Evolutionary conservation across 495 filamentous ascomycete species (phyloP).

Genomic region (Daldinia caldariorum): DNA sequence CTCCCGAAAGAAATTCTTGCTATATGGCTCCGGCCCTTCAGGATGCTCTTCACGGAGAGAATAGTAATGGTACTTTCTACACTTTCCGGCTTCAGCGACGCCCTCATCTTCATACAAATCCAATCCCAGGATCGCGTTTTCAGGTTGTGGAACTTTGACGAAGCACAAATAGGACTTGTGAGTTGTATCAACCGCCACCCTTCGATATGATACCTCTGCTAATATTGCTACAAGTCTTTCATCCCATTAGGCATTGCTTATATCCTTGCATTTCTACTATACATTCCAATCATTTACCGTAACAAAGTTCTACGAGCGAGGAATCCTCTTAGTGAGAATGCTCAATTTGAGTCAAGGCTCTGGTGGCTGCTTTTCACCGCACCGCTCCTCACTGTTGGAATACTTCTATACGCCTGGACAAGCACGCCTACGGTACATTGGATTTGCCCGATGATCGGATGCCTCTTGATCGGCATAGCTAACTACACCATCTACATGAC

Average conservation of each 20-base stretch:
- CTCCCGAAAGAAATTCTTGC: constrained; percentile 62
- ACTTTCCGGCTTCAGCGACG: constrained; percentile 79
- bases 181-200: not conserved
- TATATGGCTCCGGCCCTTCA: constrained; percentile 78
- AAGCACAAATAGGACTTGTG: constrained; percentile 63
- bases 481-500: constrained; percentile 81
- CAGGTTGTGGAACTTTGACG: constrained; percentile 67
- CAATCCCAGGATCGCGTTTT: constrained; percentile 74
- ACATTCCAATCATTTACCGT: constrained; percentile 69
- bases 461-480: constrained; percentile 69
- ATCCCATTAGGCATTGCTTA: constrained; percentile 72
- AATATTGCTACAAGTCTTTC: constrained; percentile 57
- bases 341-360: constrained; percentile 67
- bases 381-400: constrained; percentile 72
- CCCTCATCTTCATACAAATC: constrained; percentile 82
- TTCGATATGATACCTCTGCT: not conserved
- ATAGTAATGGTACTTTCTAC: constrained; percentile 77
- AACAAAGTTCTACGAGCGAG: constrained; percentile 61
- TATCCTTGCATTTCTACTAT: constrained; percentile 68
- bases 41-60: constrained; percentile 78
- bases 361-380: constrained; percentile 73
- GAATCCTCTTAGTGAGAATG: constrained; percentile 65
- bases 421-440: constrained; percentile 68
- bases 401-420: constrained; percentile 77
- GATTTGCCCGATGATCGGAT: constrained; percentile 69